Evolutionary conservation across 1,284 basidiomycete genomes (phyloP).

Genomic region (Leucoagaricus sp.): DNA sequence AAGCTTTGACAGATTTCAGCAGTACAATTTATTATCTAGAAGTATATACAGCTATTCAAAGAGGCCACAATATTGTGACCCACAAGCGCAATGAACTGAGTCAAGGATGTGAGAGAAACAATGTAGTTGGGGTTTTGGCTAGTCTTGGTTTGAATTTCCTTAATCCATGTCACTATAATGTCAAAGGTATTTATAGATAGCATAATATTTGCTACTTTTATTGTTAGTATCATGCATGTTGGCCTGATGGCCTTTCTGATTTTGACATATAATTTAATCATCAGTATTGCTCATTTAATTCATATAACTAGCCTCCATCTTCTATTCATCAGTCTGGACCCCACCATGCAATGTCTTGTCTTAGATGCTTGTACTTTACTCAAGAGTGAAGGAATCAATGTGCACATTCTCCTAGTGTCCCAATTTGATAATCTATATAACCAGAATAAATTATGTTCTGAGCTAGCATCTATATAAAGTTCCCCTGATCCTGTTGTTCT

Average conservation of each 20-base stretch:
- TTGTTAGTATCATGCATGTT: conserved; percentile 1
- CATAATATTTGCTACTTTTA: not conserved
- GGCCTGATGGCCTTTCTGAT: conserved; percentile 3
- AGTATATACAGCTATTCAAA: not conserved
- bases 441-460: not conserved
- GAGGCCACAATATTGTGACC: not conserved
- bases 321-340: conserved; percentile 1
- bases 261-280: not conserved
- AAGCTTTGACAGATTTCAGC: not conserved
- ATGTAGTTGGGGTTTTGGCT: not conserved
- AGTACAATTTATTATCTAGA: not conserved
- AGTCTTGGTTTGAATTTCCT: not conserved
- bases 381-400: not conserved
- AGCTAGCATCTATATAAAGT: not conserved
- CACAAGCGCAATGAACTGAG: not conserved
- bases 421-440: conserved; percentile 1
- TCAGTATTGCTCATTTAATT: conserved; percentile 7
- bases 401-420: not conserved
- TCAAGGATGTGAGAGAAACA: not conserved
- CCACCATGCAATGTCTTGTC: not conserved
- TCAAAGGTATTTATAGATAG: too few relatives aligned
- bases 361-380: not conserved
- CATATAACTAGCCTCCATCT: not conserved
- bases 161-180: too few relatives aligned
- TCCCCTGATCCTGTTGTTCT: not conserved